phyloP scores from a whole-genome alignment of 179 eudicot species.

The Beta lomatogona region DNA sequence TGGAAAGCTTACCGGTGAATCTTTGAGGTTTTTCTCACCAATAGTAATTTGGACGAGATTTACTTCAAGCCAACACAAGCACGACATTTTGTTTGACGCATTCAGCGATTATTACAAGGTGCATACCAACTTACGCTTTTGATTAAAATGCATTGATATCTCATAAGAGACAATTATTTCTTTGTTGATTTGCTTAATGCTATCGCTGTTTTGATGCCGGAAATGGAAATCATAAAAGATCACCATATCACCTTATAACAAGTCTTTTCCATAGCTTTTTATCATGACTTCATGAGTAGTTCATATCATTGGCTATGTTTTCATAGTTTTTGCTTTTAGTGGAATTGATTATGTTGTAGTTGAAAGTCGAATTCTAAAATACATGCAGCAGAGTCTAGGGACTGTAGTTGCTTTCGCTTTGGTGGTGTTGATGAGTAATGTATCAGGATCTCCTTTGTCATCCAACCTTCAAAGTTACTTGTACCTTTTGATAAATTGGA shows the following conservation, averaged over 20 bases:
- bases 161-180: not conserved
- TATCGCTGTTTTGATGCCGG: not conserved
- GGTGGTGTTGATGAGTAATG: not conserved
- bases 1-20: conserved; percentile 85
- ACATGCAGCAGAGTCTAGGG: not conserved
- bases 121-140: conserved; percentile 7
- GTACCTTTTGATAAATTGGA: not conserved
- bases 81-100: conserved; percentile 58
- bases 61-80: conserved; percentile 51
- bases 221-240: not conserved
- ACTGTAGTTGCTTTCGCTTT: not conserved
- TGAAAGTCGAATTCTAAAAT: too few relatives aligned
- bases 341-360: not conserved
- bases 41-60: conserved; percentile 89
- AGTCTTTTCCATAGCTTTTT: not conserved
- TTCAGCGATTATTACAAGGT: conserved; percentile 90
- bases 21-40: conserved; percentile 93
- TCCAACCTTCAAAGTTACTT: not conserved
- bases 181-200: not conserved
- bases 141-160: not conserved
- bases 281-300: too few relatives aligned
- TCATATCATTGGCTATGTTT: not conserved
- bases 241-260: not conserved
- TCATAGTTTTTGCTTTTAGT: not conserved
- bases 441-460: not conserved